phyloP scores from a whole-genome alignment of 2,329 filamentous ascomycete species.

The Trichoderma atroviride region DNA sequence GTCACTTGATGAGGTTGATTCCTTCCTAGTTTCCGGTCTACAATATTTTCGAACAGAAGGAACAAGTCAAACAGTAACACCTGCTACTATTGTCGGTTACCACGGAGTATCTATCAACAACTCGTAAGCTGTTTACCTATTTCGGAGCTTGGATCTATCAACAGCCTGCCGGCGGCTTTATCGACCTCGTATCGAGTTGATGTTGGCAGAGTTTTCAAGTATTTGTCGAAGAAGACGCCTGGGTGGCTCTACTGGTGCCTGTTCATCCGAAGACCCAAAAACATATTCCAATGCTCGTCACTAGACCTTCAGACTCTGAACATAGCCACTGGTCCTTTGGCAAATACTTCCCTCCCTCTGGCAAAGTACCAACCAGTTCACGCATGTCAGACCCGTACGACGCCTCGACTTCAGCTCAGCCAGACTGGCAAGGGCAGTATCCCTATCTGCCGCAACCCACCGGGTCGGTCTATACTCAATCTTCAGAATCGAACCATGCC shows the following conservation, averaged over 20 bases:
- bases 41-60: conserved; percentile 4
- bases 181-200: conserved; percentile 17
- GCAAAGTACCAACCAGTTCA: conserved; percentile 49
- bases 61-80: conserved; percentile 4
- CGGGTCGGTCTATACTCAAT: conserved; percentile 48
- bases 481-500: conserved; percentile 48
- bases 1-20: neutral
- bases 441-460: conserved; percentile 52
- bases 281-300: conserved; percentile 56
- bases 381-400: conserved; percentile 63
- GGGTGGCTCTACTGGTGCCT: conserved; percentile 12
- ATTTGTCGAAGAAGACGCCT: conserved; percentile 11
- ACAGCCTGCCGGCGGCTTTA: conserved; percentile 5
- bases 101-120: neutral
- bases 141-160: conserved; percentile 8
- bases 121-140: conserved; percentile 6
- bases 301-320: conserved; percentile 56
- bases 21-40: conserved; percentile 6
- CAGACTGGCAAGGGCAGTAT: conserved; percentile 61
- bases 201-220: conserved; percentile 8
- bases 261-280: conserved; percentile 7
- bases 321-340: conserved; percentile 58
- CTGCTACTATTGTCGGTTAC: neutral
- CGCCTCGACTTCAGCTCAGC: conserved; percentile 54
- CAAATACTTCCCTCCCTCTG: conserved; percentile 54